phyloP scores from a whole-genome alignment of 2,329 filamentous ascomycete genomes.

The Colletotrichum sp. region DNA sequence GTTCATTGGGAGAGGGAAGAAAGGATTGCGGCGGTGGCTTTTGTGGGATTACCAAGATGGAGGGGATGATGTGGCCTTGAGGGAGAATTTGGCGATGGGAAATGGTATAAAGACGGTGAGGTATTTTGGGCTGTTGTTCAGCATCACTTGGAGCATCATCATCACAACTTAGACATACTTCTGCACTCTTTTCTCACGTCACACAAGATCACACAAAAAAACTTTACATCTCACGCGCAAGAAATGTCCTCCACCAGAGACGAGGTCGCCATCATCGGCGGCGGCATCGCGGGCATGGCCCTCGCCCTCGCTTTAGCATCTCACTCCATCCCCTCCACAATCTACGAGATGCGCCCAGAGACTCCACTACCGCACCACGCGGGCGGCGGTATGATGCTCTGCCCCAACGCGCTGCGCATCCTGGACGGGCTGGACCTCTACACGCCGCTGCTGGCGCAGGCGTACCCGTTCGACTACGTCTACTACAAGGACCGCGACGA shows the following conservation, averaged over 20 bases:
- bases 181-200: neutral
- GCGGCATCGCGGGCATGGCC: conserved; percentile 20
- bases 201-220: neutral
- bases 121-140: neutral
- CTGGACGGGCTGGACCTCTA: conserved; percentile 57
- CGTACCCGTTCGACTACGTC: conserved; percentile 57
- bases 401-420: conserved; percentile 61
- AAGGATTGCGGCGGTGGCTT: neutral
- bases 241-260: neutral
- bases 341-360: conserved; percentile 56
- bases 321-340: conserved; percentile 50
- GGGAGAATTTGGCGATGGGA: neutral
- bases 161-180: neutral
- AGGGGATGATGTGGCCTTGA: neutral
- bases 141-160: neutral
- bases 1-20: neutral
- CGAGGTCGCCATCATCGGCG: conserved; percentile 14
- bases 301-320: conserved; percentile 60
- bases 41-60: neutral
- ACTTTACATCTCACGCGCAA: neutral
- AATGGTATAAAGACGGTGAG: neutral
- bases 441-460: conserved; percentile 44
- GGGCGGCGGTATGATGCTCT: conserved; percentile 63
- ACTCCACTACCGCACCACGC: conserved; percentile 41
- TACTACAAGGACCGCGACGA: conserved; percentile 45